Base-by-base conservation (phyloP, 1,284 basidiomycete genomes). In the Trametes versicolor region DNA sequence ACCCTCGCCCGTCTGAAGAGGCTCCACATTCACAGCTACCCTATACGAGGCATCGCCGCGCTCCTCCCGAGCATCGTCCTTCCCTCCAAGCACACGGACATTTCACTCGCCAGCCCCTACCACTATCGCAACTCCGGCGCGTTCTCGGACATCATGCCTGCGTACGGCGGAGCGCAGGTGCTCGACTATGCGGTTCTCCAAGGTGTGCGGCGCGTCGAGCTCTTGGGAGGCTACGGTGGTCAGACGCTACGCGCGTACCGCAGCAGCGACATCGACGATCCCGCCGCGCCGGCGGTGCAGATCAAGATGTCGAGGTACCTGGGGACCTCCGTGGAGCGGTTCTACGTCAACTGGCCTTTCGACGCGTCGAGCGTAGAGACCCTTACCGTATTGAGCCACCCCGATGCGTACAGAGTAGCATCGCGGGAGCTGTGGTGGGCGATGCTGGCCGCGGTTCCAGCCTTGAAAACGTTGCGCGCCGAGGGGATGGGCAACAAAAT, bases 281-380 rank as follows among this genome's bases (percentile, higher is more conserved):
- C 21, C 34, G 43, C 21, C 55, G 29, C 29, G 2, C 55, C 55
- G 0, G 43, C 55, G n/a, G 29, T 47, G 43, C 2, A 57, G n/a
- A 2, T 57, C 29, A 21, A 19, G 10, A 13, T 8, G 9, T 6
- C n/a, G n/a, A n/a, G n/a, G n/a, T n/a, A 13, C 55, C 8, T 32
- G 4, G 27, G 21, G 10, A 5, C n/a, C 9, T 2, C 43, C 19
- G 29, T 27, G 1, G 19, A 6, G 10, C 27, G 55, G 19, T 57
- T 57, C 55, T 36, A 48, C 41, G 41, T 43, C 4, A 29, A 57
- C 29, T 57, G 55, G 41, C 43, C 55, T 8, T 10, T 57, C 32
- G 55, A 47, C 43, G 21, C 55, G 12, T 27, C 43, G 25, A 43
- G 23, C 19, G n/a, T 57, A 10, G 43, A 57, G 43, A 48, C 43